phyloP scores from a whole-genome alignment of 2,329 filamentous ascomycete species.

The Aspergillus puulaauensis region DNA sequence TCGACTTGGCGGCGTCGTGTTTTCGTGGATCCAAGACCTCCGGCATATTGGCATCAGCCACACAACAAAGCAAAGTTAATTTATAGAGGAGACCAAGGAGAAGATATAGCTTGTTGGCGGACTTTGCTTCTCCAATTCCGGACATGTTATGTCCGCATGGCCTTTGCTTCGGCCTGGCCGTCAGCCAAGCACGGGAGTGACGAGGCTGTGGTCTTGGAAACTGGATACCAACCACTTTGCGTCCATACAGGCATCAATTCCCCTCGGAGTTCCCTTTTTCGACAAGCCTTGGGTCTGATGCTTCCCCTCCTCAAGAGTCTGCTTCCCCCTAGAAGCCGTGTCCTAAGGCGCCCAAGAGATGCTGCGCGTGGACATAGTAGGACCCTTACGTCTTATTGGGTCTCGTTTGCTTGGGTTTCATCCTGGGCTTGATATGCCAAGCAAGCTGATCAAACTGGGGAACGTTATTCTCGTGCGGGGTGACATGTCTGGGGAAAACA shows the following conservation, averaged over 20 bases:
- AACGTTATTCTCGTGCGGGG: background rate
- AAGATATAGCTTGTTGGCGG: slow-evolving; percentile 6
- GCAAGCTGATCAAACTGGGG: background rate
- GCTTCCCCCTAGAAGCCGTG: background rate
- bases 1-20: background rate
- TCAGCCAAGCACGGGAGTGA: slow-evolving; percentile 2
- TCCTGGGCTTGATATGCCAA: background rate
- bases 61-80: slow-evolving; percentile 1
- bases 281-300: background rate
- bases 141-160: slow-evolving; percentile 1
- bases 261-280: background rate
- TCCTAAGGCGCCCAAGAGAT: background rate
- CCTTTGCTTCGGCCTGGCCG: slow-evolving; percentile 1
- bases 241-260: background rate
- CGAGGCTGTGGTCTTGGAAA: slow-evolving; percentile 2
- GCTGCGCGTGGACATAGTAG: background rate
- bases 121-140: background rate
- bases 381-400: background rate
- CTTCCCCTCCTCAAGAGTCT: background rate
- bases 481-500: slow-evolving; percentile 2
- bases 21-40: background rate
- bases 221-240: background rate
- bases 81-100: background rate
- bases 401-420: background rate
- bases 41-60: slow-evolving; percentile 4